phyloP scores from a whole-genome alignment of 345 rosid species.

The Moringa oleifera region DNA sequence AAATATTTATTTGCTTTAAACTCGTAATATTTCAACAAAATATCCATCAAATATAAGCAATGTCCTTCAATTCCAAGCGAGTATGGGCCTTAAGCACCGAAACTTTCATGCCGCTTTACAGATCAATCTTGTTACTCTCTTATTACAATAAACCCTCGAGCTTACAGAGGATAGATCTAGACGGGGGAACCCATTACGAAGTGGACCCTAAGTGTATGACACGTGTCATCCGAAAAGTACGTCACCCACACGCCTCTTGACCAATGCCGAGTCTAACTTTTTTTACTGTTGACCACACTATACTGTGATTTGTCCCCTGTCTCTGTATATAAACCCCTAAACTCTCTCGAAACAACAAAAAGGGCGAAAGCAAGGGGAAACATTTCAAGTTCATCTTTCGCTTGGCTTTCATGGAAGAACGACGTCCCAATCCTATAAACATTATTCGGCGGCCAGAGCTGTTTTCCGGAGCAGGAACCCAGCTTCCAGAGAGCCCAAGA shows the following conservation, averaged over 20 bases:
- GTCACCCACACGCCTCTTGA: not conserved
- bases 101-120: too few species aligned
- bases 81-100: too few species aligned
- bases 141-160: too few species aligned
- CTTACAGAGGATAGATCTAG: too few species aligned
- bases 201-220: not conserved
- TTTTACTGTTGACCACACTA: not conserved
- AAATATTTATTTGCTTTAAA: too few species aligned
- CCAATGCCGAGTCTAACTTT: not conserved
- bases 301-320: not conserved
- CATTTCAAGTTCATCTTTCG: not conserved
- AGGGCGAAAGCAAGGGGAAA: too few species aligned
- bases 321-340: not conserved
- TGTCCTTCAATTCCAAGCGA: too few species aligned
- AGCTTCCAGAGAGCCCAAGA: constrained; percentile 76
- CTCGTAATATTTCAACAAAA: too few species aligned
- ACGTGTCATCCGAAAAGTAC: not conserved
- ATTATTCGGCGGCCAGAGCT: constrained; percentile 33
- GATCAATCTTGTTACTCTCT: too few species aligned
- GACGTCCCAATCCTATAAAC: constrained; percentile 31
- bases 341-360: not conserved
- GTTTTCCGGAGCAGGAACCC: constrained; percentile 23
- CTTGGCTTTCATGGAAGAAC: constrained; percentile 19
- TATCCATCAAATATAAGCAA: too few species aligned
- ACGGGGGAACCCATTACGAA: too few species aligned